Evolutionary conservation across 2,329 filamentous ascomycete species (phyloP), one percentile per base, ranked within the genome.

Genomic region (Diplodia intermedia): DNA sequence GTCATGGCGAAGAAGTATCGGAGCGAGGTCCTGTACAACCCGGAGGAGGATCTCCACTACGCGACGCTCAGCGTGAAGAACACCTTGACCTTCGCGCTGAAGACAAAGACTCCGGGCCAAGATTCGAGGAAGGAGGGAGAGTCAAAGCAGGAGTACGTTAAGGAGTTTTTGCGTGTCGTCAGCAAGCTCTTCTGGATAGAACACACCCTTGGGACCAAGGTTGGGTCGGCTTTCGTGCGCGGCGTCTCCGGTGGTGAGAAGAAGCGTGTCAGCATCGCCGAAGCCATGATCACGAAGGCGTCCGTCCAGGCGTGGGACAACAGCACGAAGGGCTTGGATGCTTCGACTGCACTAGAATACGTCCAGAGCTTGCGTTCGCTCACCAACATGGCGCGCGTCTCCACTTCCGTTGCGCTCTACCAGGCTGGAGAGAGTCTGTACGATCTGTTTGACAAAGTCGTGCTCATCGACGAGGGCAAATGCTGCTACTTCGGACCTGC

Each of bases 1-100:
- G 80, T 79, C 15, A 85, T 86, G 83, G 77, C 74, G 3, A 83
- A 86, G 70, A 82, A 89, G 72, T 91, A 89, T 73, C 85, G 87
- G 69, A 88, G 88, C 50, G 89, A 88, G 77, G 75, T 89, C 1
- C 82, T 92, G 14, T 94, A 94, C 76, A 93, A 92, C 72, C 89
- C 92, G 15, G 91, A 94, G 79, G 88, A 90, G 33, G 90, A 93
- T 75, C 84, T 90, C 33, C 91, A 94, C 75, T 94, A 93, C 71
- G 89, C 91, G 0, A 89, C 91, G n/a, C 80, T 95, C 26, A 92
- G 89, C 0, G 90, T 94, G 12, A 88, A 89, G 1, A 85, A 92
- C 71, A 94, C 91, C 0, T 82, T 94, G 0, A 84, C 87, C 62
- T 94, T 94, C 74, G 91, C 91, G 0, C 84, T 91, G 1, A 86